Conservation (phyloP, 106 monocot species). For the Platanthera guangdongensis region DNA sequence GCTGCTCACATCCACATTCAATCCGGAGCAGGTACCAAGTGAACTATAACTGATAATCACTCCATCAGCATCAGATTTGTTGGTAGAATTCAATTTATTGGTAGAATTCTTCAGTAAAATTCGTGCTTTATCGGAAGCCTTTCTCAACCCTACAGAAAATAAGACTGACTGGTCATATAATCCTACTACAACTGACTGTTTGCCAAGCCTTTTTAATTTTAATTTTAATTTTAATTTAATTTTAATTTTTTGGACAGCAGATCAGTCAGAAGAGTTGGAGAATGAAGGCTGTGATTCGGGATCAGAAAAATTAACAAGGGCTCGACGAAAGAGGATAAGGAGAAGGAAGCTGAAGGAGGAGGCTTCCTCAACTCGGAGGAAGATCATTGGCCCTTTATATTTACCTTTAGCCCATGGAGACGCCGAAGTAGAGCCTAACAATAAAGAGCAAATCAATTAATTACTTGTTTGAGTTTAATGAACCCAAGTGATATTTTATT, state of each 20-base stretch:
- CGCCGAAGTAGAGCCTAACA: not conserved
- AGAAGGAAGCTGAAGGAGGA: conserved; percentile 43
- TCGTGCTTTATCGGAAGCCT: too few species aligned
- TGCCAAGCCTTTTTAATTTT: too few species aligned
- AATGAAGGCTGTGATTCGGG: conserved; percentile 8
- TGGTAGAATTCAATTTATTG: too few species aligned
- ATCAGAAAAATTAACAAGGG: conserved; percentile 19
- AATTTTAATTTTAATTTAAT: not conserved
- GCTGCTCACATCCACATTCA: not conserved
- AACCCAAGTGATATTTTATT: too few species aligned
- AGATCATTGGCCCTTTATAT: conserved; percentile 18
- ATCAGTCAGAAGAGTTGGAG: not conserved
- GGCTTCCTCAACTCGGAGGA: conserved; percentile 16
- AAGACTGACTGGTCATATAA: too few species aligned
- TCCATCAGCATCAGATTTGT: too few species aligned
- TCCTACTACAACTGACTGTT: too few species aligned
- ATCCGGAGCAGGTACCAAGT: not conserved
- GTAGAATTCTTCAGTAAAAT: too few species aligned
- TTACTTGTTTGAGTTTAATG: too few species aligned
- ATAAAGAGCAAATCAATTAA: too few species aligned
- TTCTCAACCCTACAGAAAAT: too few species aligned
- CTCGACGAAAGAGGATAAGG: conserved; percentile 35
- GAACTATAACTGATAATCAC: too few species aligned
- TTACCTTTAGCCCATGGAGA: conserved; percentile 5
- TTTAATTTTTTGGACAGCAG: not conserved